Evolutionary conservation across 1,284 basidiomycete genomes (phyloP).

Genomic region (Trichosporon sp.): DNA sequence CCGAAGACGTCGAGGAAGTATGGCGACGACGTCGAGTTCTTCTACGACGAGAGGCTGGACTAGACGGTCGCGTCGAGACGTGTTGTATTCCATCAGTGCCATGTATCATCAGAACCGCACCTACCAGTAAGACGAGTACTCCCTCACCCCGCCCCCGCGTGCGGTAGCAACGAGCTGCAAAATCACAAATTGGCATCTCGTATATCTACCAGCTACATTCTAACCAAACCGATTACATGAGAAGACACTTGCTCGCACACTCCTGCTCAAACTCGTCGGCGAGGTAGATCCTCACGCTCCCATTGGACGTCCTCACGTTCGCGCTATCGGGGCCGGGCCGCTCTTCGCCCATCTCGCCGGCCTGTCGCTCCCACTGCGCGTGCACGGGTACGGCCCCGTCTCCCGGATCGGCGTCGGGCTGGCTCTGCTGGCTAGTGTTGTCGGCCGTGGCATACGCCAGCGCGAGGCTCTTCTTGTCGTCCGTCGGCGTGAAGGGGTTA

Average conservation of each 20-base stretch:
- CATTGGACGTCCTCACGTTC: neutral
- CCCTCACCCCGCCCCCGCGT: no score
- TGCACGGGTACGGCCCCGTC: neutral
- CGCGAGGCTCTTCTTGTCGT: slow-evolving; percentile 5
- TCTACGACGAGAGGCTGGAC: slow-evolving; percentile 40
- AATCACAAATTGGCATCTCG: no score
- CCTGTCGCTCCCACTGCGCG: neutral
- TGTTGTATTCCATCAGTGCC: no score
- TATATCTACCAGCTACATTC: no score
- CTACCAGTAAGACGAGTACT: no score
- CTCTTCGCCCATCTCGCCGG: neutral
- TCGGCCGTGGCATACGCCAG: neutral
- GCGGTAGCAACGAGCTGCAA: no score
- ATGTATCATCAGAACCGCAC: no score
- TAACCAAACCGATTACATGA: neutral
- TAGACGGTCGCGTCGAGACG: slow-evolving; percentile 14
- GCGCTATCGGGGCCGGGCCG: neutral
- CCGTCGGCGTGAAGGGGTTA: neutral
- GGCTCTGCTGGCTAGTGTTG: no score
- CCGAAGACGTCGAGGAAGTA: slow-evolving; percentile 35
- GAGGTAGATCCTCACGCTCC: neutral
- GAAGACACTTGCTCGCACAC: neutral
- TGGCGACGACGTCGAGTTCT: slow-evolving; percentile 35
- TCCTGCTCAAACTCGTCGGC: neutral
- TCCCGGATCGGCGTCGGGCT: neutral